Conservation (phyloP, 495 filamentous ascomycete species). For the Neurospora sp. region DNA sequence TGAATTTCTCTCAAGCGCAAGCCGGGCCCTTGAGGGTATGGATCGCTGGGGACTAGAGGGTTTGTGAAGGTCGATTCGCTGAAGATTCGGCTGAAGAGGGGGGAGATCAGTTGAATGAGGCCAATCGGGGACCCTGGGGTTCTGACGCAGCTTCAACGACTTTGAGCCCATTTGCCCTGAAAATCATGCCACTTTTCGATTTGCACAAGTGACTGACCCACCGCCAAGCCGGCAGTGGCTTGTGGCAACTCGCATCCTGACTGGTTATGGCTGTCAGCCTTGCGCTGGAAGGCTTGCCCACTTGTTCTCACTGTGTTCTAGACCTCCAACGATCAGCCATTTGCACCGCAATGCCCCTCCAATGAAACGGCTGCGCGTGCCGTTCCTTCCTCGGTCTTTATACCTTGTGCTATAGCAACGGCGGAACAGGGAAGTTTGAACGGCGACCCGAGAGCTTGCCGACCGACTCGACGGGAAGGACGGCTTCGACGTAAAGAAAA, state of each 20-base stretch:
- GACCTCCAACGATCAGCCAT: slow-evolving; percentile 4
- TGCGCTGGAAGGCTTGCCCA: slow-evolving; percentile 1
- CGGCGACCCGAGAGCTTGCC: not conserved
- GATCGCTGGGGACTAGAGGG: not conserved
- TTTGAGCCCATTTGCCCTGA: slow-evolving; percentile 22
- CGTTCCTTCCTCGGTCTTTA: not conserved
- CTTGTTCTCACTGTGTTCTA: slow-evolving; percentile 5
- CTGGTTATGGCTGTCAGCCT: slow-evolving; percentile 19
- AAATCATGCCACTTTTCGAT: slow-evolving; percentile 29
- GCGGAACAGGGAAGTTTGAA: not conserved
- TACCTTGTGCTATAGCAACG: not conserved
- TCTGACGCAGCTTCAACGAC: slow-evolving; percentile 19
- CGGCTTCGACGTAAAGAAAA: not conserved
- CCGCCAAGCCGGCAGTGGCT: slow-evolving; percentile 26
- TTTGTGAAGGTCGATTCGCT: not conserved
- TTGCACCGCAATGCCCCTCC: not conserved
- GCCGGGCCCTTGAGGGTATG: not conserved
- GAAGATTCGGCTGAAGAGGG: not conserved
- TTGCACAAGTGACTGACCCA: slow-evolving; percentile 12
- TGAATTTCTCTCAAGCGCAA: not conserved
- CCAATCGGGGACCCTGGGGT: slow-evolving; percentile 16
- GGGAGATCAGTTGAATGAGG: not conserved
- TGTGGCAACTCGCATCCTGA: slow-evolving; percentile 1
- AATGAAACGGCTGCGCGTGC: not conserved
- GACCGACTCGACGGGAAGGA: not conserved